Base-by-base conservation (phyloP, 345 rosid genomes). In the Syzygium oleosum region DNA sequence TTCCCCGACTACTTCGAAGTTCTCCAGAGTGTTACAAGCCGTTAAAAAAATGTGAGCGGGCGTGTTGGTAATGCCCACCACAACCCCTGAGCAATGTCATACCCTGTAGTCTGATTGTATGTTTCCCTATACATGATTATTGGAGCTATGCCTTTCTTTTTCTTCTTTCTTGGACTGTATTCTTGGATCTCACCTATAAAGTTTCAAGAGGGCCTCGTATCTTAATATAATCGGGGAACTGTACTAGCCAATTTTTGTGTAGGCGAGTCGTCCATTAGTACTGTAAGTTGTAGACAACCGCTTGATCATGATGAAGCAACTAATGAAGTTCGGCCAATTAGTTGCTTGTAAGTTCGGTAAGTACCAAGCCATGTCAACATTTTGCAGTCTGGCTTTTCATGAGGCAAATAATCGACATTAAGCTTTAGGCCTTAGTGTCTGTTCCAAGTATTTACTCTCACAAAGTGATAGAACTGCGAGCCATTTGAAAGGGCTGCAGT, bases 1-100 rank as follows among this genome's bases (percentile, higher is more conserved):
- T 98, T 98, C 95, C 99, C 98, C 0, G 96, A 97, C 91, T 98
- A 96, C 92, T 98, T 98, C 68, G 95, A 98, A 89, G 97, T 96
- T 85, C 99, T 98, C 5, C 90, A 95, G 88, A 94, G 94, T 73
- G 91, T 93, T 87, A 91, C 99, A 12, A 94, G 94, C 93, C 96
- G 80, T 61, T 94, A 85, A 93, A 84, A 25, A 6, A 52, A 88
- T 79, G 17, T 29, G 49, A 55, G n/a, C 46, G 49, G 6, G 77
- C 13, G 59, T 14, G 78, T 51, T 77, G 34, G 25, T 51, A 73
- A 86, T 86, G 59, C 61, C 52, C 8, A 51, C 85, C 59, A 11
- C 52, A 29, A 51, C 19, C 13, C 56, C 12, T 86, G 27, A 43
- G 46, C 78, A 38, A 68, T 23, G 38, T 34, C n/a, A 13, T 52